Conservation (phyloP, 345 rosid genomes). For the Aethionema arabicum region DNA sequence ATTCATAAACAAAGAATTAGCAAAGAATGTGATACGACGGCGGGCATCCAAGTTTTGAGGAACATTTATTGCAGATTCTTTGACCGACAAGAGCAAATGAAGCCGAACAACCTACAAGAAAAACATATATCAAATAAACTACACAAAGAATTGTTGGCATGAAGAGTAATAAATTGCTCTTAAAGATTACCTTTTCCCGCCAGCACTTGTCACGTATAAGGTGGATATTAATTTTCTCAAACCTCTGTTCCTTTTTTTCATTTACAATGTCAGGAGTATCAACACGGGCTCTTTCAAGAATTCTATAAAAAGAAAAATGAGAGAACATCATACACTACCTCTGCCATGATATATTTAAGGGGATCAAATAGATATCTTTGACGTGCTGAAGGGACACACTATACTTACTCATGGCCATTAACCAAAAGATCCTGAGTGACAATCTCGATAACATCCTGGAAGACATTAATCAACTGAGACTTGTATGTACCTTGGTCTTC, state of each 20-base stretch:
- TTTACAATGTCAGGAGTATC: conserved; percentile 23
- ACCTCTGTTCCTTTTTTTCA: conserved; percentile 61
- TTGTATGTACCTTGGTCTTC: conserved; percentile 46
- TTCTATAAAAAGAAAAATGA: conserved; percentile 41
- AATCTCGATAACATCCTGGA: conserved; percentile 90
- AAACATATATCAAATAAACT: conserved; percentile 12
- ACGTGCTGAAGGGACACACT: conserved; percentile 18
- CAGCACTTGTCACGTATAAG: conserved; percentile 35
- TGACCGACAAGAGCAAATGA: conserved; percentile 78
- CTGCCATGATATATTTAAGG: conserved; percentile 13
- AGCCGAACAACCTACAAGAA: conserved; percentile 65
- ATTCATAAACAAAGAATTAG: conserved; percentile 92
- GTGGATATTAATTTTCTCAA: conserved; percentile 58
- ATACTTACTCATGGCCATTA: conserved; percentile 73
- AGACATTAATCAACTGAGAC: conserved; percentile 75
- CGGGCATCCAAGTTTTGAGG: conserved; percentile 97
- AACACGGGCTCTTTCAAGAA: conserved; percentile 48
- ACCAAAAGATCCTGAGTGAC: conserved; percentile 70
- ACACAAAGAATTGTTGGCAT: background rate
- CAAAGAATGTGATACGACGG: conserved; percentile 95
- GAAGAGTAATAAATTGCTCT: background rate
- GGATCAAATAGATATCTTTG: conserved; percentile 1
- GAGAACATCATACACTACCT: conserved; percentile 20
- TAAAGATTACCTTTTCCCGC: conserved; percentile 68
- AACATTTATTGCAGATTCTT: conserved; percentile 96